phyloP scores from a whole-genome alignment of 1,284 basidiomycete genomes.

The Gomphus bonarii region DNA sequence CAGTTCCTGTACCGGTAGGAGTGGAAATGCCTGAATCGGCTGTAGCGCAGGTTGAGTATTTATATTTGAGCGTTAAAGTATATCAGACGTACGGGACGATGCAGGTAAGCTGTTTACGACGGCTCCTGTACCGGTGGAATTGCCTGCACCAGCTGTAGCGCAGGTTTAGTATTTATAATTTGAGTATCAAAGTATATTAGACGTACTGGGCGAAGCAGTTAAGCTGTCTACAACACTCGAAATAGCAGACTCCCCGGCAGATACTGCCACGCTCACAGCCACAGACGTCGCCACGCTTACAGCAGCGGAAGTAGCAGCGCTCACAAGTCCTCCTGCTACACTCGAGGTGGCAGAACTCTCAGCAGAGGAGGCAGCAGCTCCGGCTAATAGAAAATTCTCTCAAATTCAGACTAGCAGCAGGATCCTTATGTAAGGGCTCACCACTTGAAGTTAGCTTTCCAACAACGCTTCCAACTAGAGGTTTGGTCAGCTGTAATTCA shows the following conservation, averaged over 20 bases:
- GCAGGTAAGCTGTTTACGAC: not conserved
- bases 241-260: slow-evolving; percentile 36
- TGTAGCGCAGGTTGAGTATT: not conserved
- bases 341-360: not conserved
- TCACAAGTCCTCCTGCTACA: not conserved
- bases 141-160: not conserved
- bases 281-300: not conserved
- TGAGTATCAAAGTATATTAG: not conserved
- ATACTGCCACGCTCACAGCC: slow-evolving; percentile 20
- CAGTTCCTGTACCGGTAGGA: not conserved
- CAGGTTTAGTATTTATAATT: not conserved
- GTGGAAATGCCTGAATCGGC: not conserved
- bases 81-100: not conserved
- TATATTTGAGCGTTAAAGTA: not conserved
- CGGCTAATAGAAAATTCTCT: not conserved
- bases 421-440: not conserved
- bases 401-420: not conserved
- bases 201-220: not conserved
- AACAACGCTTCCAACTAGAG: not conserved
- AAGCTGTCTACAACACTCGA: not conserved
- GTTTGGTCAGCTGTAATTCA: not conserved
- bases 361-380: not conserved
- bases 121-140: not conserved
- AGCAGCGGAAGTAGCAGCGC: not conserved
- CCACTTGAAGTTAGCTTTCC: not conserved